phyloP scores from a whole-genome alignment of 2,329 filamentous ascomycete species.

The Stenocarpella maydis region DNA sequence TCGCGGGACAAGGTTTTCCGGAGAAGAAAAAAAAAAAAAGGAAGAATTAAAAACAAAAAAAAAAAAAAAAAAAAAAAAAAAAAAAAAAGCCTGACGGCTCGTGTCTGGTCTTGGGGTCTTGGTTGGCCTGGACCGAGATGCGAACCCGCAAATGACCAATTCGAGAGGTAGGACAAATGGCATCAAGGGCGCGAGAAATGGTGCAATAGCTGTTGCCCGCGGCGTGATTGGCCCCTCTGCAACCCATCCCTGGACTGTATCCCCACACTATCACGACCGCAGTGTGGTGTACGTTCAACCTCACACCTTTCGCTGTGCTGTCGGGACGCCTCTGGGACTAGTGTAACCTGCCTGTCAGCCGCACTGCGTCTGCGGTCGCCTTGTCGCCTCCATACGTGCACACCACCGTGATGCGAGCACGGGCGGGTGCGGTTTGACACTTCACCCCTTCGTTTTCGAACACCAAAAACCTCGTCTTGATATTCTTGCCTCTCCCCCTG shows the following conservation, averaged over 20 bases:
- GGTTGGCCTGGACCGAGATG: background rate
- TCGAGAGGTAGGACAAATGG: slow-evolving; percentile 18
- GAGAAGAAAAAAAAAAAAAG: too few relatives aligned
- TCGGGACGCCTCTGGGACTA: too few relatives aligned
- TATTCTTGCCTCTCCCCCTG: too few relatives aligned
- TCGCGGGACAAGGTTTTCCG: slow-evolving; percentile 14
- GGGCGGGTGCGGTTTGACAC: background rate
- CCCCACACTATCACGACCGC: slow-evolving; percentile 24
- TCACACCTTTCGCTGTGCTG: background rate
- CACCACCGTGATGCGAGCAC: background rate
- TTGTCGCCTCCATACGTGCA: background rate
- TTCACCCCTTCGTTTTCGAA: background rate
- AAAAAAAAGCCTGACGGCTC: slow-evolving; percentile 10
- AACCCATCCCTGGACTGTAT: background rate
- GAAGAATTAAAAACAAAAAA: too few relatives aligned
- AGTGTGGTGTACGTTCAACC: slow-evolving; percentile 5
- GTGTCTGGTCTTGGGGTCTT: background rate
- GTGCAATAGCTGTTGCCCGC: slow-evolving; percentile 23
- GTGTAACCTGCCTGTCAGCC: slow-evolving; percentile 15
- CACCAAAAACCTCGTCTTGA: background rate
- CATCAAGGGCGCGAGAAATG: slow-evolving; percentile 29
- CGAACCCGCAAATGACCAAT: slow-evolving; percentile 2
- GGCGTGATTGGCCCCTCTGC: slow-evolving; percentile 6
- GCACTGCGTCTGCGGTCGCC: slow-evolving; percentile 9
- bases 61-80: too few relatives aligned